These are phyloP conservation scores for Cymodocea nodosa DNA, from an alignment of 116 monocot species.

Conservation along the genomic window DNA sequence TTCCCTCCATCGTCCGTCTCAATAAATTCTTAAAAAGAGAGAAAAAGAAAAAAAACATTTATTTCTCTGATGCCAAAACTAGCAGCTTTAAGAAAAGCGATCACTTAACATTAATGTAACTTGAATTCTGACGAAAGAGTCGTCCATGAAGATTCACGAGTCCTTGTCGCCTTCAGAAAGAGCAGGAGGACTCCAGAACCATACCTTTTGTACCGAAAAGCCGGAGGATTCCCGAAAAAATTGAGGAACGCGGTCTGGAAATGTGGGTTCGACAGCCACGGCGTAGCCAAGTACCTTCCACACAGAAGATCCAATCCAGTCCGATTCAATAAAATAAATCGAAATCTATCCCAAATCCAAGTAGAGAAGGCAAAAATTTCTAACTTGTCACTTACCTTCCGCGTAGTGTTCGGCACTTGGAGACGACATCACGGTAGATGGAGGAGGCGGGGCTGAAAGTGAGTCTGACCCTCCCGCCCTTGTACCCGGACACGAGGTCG, in stretches of 20 bases:
- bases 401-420: conserved; percentile 59
- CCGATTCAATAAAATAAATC: neutral
- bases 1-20: too few relatives aligned
- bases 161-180: too few relatives aligned
- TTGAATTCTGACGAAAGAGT: neutral
- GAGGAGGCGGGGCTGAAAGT: conserved; percentile 46
- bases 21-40: too few relatives aligned
- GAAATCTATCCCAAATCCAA: neutral
- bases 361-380: neutral
- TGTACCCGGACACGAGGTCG: conserved; percentile 41
- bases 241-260: conserved; percentile 69
- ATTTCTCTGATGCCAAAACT: too few relatives aligned
- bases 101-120: neutral
- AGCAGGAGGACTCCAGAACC: too few relatives aligned
- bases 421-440: conserved; percentile 50
- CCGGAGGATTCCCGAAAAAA: conserved; percentile 70
- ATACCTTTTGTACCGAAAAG: conserved; percentile 61
- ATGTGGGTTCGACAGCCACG: conserved; percentile 88
- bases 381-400: conserved; percentile 41
- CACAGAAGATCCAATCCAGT: too few relatives aligned
- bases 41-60: too few relatives aligned
- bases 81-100: too few relatives aligned
- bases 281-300: conserved; percentile 66
- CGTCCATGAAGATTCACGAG: neutral
- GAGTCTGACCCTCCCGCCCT: conserved; percentile 47